A percentile compares a stretch with the other conserved stretches of the same genome.
Conservation (phyloP, 2,329 filamentous ascomycete genomes). For the Metarhizium humberi region DNA sequence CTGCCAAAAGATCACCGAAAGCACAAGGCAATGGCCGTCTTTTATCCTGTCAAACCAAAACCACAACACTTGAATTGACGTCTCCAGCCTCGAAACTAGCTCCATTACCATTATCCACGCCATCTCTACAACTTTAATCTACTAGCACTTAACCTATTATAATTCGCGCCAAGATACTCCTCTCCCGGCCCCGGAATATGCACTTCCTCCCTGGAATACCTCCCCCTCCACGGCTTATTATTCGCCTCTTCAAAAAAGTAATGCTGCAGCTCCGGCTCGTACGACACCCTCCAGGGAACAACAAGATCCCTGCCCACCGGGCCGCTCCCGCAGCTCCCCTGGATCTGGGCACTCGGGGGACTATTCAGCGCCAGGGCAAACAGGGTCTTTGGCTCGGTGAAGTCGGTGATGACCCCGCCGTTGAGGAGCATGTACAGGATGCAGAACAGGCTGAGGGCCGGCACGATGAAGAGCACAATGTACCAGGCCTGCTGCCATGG, state of each 20-base stretch:
- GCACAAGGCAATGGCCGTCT: too few relatives aligned
- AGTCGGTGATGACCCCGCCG: conserved; percentile 58
- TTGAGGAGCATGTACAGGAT: conserved; percentile 47
- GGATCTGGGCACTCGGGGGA: conserved; percentile 26
- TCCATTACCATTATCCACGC: too few relatives aligned
- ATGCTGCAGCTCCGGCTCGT: conserved; percentile 27
- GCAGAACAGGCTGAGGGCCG: conserved; percentile 57
- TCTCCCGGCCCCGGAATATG: too few relatives aligned
- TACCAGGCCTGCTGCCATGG: conserved; percentile 60
- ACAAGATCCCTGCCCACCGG: conserved; percentile 25
- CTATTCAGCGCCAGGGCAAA: conserved; percentile 63
- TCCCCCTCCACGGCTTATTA: conserved; percentile 15
- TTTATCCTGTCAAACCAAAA: too few relatives aligned
- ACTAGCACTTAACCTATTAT: too few relatives aligned
- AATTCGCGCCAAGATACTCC: too few relatives aligned
- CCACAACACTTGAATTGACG: too few relatives aligned
- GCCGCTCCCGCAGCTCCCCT: conserved; percentile 29
- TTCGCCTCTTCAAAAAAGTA: conserved; percentile 33
- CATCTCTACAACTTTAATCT: too few relatives aligned
- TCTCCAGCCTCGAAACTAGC: too few relatives aligned
- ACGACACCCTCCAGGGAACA: conserved; percentile 33
- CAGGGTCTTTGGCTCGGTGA: conserved; percentile 67
- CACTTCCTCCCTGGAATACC: conserved; percentile 16
- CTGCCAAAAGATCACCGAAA: too few relatives aligned
- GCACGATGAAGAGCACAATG: conserved; percentile 53